These are phyloP conservation scores for Chlorella sp. DNA, from an alignment of 139 green algal species.

Conservation along the genomic window DNA sequence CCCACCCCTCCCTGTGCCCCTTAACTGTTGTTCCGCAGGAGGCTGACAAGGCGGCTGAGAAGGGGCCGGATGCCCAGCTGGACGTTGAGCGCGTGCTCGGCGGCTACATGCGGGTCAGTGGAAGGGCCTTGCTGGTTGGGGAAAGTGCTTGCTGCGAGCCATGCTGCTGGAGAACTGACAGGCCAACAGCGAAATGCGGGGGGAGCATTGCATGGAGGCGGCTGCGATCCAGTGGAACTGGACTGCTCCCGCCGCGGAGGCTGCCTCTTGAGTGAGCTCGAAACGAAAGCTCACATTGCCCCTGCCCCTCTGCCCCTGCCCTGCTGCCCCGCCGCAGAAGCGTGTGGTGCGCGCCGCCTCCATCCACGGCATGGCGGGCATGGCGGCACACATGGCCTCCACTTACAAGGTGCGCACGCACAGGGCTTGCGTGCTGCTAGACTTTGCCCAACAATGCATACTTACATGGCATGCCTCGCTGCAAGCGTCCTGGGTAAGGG, in stretches of 20 bases:
- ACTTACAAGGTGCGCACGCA: slow-evolving; percentile 75
- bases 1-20: too few species aligned
- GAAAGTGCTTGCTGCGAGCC: too few species aligned
- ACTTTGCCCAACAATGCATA: too few species aligned
- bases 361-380: slow-evolving; percentile 94
- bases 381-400: slow-evolving; percentile 90
- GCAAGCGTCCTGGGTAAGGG: background rate
- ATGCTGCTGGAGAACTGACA: too few species aligned
- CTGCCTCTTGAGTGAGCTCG: too few species aligned
- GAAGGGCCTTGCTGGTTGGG: too few species aligned
- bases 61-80: background rate
- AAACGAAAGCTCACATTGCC: too few species aligned
- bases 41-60: slow-evolving; percentile 9
- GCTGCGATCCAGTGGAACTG: too few species aligned
- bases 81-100: slow-evolving; percentile 48
- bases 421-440: background rate
- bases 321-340: slow-evolving; percentile 22
- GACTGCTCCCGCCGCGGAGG: too few species aligned
- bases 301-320: background rate
- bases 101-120: slow-evolving; percentile 30
- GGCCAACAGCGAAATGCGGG: too few species aligned
- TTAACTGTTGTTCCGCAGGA: slow-evolving; percentile 17
- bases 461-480: too few species aligned
- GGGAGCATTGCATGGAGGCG: too few species aligned
- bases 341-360: slow-evolving; percentile 79